Evolutionary conservation across 2,329 filamentous ascomycete species (phyloP), one percentile per base, ranked within the genome.

Genomic region (Colletotrichum chrysophilum): DNA sequence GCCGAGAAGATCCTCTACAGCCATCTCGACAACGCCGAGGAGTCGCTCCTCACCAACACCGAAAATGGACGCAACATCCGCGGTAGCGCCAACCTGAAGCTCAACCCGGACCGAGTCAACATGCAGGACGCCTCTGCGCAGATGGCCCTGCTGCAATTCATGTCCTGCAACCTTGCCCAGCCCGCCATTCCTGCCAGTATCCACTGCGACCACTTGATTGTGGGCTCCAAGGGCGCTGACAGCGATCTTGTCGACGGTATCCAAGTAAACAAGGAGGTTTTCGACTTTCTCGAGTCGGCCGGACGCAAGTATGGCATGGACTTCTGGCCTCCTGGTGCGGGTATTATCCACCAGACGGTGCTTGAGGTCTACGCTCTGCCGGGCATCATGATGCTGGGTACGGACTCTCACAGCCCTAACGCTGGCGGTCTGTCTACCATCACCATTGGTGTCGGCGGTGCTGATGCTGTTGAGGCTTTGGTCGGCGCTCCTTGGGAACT

Each of bases 101-200:
- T 99, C 85, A 98, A 98, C 86, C 97, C 97, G 26, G 97, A 99
- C 85, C 92, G 97, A 69, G 97, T 98, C 80, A 97, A 97, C 78
- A 99, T 99, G 97, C 97, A 99, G 87, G 97, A 99, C 88, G 97
- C 97, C 16, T 98, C 95, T 34, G 97, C 97, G 7, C 97, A 99
- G 88, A 99, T 99, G 97, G 97, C 97, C 3, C 88, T 99, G 78
- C 88, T 99, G 80, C 97, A 99, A 86, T 99, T 99, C 90, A 99
- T 99, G 96, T 95, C 95, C 32, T 99, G 97, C 85, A 95, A 95
- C 71, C 90, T 99, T 70, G 94, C 94, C 32, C 92, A 92, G 75
- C 98, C 97, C 3, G 96, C 96, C 12, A 96, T 99, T 66, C 97
- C 97, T 13, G 96, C 97, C 65, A 98, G 96, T 84, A 98, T 98